Base-by-base conservation (phyloP, 768 basidiomycete species). In the Kwoniella mangroviensis region DNA sequence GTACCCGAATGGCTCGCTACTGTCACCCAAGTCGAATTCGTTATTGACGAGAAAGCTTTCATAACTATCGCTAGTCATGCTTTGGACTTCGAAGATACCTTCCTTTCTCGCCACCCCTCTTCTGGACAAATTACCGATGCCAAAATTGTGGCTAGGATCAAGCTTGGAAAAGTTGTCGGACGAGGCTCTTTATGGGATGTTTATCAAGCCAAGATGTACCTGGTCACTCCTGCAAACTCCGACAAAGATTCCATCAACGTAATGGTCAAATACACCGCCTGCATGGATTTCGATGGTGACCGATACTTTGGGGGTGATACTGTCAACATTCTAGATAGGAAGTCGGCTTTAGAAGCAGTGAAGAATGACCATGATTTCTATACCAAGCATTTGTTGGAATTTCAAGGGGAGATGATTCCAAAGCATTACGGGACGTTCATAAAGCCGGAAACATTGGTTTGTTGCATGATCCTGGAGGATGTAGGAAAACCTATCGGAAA, bases 391-490 rank as follows among this genome's bases (percentile, higher is more conserved):
- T n/a, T 53, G 52, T 19, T 6, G 19, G 21, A 53, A 7, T 53
- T 19, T 7, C 52, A 53, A 19, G 52, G 52, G 15, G 6, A 6
- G 6, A 19, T 53, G 9, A 53, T 53, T 9, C 52, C 52, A n/a
- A n/a, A 9, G 21, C 52, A 53, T 53, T 53, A 53, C 21, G 52
- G 52, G 21, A 53, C 52, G 15, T 53, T 53, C 19, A 53, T 53
- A 17, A n/a, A 22, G 6, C 15, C 17, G 5, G 5, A 19, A 6
- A 9, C 6, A 19, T n/a, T 5, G 19, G 52, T 53, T 5, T 53
- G 52, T n/a, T 53, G 52, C n/a, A 53, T 53, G 52, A 53, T 53
- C 21, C 6, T 53, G 21, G 52, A 53, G 52, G 52, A 53, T 53
- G 52, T 53, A 19, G 52, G 52, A 53, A 19, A 6, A 19, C 52